Evolutionary conservation across 2,329 filamentous ascomycete species (phyloP).

Genomic region (Colletotrichum higginsianum): DNA sequence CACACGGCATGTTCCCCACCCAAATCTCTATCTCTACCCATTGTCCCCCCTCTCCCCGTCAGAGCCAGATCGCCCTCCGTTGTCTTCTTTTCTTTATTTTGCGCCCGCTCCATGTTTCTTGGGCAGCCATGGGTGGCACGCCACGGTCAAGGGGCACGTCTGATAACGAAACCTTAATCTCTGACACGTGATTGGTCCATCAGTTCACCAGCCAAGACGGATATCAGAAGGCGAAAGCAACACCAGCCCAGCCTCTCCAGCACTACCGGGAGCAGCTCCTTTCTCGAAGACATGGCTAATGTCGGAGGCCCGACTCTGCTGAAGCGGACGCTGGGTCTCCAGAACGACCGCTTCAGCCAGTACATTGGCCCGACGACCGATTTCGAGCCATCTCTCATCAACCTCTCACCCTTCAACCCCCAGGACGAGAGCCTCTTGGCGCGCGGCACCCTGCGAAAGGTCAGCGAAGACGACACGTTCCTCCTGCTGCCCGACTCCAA

Average conservation of each 20-base stretch:
- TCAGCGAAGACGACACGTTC: constrained; percentile 84
- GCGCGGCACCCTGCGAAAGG: constrained; percentile 78
- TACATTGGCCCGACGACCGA: constrained; percentile 88
- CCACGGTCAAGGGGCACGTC: constrained; percentile 33
- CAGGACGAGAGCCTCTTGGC: constrained; percentile 85
- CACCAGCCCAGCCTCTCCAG: constrained; percentile 73
- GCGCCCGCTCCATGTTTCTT: constrained; percentile 35
- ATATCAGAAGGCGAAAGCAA: constrained; percentile 67
- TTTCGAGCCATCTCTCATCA: constrained; percentile 87
- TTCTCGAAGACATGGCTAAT: constrained; percentile 80
- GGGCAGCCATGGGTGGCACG: constrained; percentile 30
- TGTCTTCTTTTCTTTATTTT: constrained; percentile 30
- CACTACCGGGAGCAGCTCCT: constrained; percentile 73
- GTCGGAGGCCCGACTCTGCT: constrained; percentile 76
- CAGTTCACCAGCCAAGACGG: constrained; percentile 71
- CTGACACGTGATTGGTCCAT: constrained; percentile 66
- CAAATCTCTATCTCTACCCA: not conserved
- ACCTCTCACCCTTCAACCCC: constrained; percentile 83
- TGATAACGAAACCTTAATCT: constrained; percentile 45
- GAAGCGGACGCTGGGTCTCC: constrained; percentile 81
- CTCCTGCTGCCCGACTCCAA: constrained; percentile 82
- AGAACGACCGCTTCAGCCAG: constrained; percentile 84
- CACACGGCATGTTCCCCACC: constrained; percentile 2
- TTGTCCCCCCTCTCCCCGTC: not conserved
- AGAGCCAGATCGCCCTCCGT: constrained; percentile 4